A percentile compares a stretch with the other conserved stretches of the same genome.
phyloP scores from a whole-genome alignment of 1,139 yeast genomes.

The Yamadazyma aaseri region DNA sequence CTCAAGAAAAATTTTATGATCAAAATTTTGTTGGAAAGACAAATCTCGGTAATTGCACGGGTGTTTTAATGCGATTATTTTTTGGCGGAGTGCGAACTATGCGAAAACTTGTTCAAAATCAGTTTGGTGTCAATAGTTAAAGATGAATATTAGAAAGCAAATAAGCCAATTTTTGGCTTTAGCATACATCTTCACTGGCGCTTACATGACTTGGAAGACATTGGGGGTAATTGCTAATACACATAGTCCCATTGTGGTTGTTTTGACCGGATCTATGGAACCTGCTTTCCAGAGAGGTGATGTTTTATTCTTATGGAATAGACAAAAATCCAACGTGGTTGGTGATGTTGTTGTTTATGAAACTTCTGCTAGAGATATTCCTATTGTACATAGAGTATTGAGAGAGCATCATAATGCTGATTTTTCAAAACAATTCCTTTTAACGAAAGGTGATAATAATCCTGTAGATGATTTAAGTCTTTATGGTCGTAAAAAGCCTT shows the following conservation, averaged over 20 bases:
- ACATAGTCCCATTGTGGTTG: constrained; percentile 94
- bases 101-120: too few species aligned
- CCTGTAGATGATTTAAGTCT: constrained; percentile 87
- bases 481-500: constrained; percentile 74
- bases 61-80: too few species aligned
- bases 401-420: constrained; percentile 65
- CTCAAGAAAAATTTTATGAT: constrained; percentile 5
- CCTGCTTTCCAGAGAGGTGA: constrained; percentile 99
- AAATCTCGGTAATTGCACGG: too few species aligned
- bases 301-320: constrained; percentile 85
- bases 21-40: constrained; percentile 3
- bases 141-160: constrained; percentile 49
- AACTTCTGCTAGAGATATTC: constrained; percentile 74
- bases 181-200: constrained; percentile 79
- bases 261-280: constrained; percentile 97
- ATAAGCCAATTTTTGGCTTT: constrained; percentile 61
- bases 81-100: too few species aligned
- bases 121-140: too few species aligned
- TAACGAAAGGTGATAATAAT: constrained; percentile 97
- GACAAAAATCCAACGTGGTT: constrained; percentile 63
- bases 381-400: constrained; percentile 93
- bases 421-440: constrained; percentile 58
- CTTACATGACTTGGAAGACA: constrained; percentile 90
- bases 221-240: constrained; percentile 77
- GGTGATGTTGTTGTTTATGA: constrained; percentile 99